phyloP scores from a whole-genome alignment of 2,329 filamentous ascomycete genomes.

The Clarireedia paspali region DNA sequence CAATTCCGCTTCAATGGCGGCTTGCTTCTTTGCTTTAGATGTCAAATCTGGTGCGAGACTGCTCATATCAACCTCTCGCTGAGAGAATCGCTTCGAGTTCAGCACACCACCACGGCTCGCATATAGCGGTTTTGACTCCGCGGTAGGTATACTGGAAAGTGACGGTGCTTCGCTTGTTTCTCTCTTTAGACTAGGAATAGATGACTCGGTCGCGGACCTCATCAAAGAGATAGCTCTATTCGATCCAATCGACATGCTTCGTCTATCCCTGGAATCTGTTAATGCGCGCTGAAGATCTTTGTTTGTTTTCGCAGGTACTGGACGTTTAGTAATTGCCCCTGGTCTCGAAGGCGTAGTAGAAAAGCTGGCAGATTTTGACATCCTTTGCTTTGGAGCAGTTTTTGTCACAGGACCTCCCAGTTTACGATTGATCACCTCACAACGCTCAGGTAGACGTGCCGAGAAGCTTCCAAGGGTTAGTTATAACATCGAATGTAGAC shows the following conservation, averaged over 20 bases:
- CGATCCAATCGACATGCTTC: slow-evolving; percentile 49
- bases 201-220: slow-evolving; percentile 59
- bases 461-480: slow-evolving; percentile 52
- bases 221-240: slow-evolving; percentile 54
- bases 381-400: slow-evolving; percentile 45
- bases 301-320: slow-evolving; percentile 34
- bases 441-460: slow-evolving; percentile 64
- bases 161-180: slow-evolving; percentile 56
- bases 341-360: slow-evolving; percentile 38
- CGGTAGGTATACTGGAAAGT: slow-evolving; percentile 41
- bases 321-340: slow-evolving; percentile 44
- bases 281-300: slow-evolving; percentile 54
- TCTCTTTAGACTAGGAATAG: slow-evolving; percentile 55
- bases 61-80: slow-evolving; percentile 46
- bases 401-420: slow-evolving; percentile 63
- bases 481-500: slow-evolving; percentile 6
- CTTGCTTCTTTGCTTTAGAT: slow-evolving; percentile 55
- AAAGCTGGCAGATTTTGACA: slow-evolving; percentile 30
- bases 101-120: slow-evolving; percentile 29
- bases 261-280: slow-evolving; percentile 48
- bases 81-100: slow-evolving; percentile 37
- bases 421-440: slow-evolving; percentile 64
- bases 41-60: slow-evolving; percentile 46
- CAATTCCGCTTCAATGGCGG: slow-evolving; percentile 60
- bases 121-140: slow-evolving; percentile 31